phyloP scores from a whole-genome alignment of 371 early-diverging fungal genomes.

The Coemansia sp. region DNA sequence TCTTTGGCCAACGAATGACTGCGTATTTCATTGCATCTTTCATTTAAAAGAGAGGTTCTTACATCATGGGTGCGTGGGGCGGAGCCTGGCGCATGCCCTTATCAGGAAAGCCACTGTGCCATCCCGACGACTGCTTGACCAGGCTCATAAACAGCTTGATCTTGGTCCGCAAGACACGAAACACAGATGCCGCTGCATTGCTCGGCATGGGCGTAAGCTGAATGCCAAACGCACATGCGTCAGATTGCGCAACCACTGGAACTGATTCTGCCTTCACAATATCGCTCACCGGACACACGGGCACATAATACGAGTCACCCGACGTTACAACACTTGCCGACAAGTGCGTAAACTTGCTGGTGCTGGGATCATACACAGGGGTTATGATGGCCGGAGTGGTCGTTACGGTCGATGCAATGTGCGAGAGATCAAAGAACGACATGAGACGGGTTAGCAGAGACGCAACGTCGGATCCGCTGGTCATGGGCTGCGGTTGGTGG shows the following conservation, averaged over 20 bases:
- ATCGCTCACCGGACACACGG: constrained; percentile 25
- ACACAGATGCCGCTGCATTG: constrained; percentile 15
- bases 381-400: constrained; percentile 7
- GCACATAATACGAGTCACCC: constrained; percentile 18
- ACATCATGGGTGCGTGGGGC: not conserved
- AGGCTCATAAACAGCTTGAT: constrained; percentile 6
- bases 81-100: not conserved
- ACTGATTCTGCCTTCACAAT: constrained; percentile 3
- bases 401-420: constrained; percentile 10
- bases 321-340: constrained; percentile 12
- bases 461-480: not conserved
- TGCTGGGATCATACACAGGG: constrained; percentile 24
- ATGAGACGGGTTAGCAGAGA: constrained; percentile 21
- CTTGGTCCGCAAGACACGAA: constrained; percentile 1
- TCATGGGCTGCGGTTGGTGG: not conserved
- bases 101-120: not conserved
- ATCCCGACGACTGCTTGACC: not conserved
- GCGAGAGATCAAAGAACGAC: constrained; percentile 22
- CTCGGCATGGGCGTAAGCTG: constrained; percentile 27
- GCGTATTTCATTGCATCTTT: no score
- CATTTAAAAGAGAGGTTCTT: not conserved
- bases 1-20: no score
- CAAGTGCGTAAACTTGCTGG: constrained; percentile 17
- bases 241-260: constrained; percentile 1
- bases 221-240: constrained; percentile 20